Evolutionary conservation across 371 early-diverging fungal species (phyloP), one percentile per base, ranked within the genome.

Genomic region (Rhizopus stolonifer): DNA sequence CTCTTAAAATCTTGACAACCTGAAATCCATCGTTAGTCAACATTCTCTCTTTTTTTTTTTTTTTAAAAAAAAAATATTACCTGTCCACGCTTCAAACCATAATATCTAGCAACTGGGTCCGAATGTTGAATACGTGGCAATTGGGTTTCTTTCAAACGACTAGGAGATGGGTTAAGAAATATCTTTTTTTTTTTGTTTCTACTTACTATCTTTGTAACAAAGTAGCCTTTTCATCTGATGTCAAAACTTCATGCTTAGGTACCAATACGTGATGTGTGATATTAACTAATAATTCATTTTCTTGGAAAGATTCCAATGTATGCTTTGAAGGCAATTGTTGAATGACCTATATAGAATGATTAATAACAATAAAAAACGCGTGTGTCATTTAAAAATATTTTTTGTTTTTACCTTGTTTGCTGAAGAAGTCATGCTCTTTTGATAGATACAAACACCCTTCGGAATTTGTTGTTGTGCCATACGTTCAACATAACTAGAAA

Each of bases 21-120:
- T 80, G n/a, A n/a, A n/a, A 52, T 23, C 14, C 1, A 36, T 24
- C 18, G 33, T 5, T 11, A 11, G 5, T 22, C 17, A 17, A 11
- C 15, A 10, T 25, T 8, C 0, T 23, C 6, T 31, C 32, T 15
- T 2, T 3, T 11, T 8, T 14, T 19, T 13, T 32, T 22, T 23
- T 14, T 47, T n/a, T n/a, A n/a, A n/a, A n/a, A n/a, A n/a, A n/a
- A 15, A 38, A 19, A 40, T 13, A 14, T 64, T 79, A 85, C 86
- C 74, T 99, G 93, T 33, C 99, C 99, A 50, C 95, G 84, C 66
- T 82, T 86, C 74, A 97, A 83, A 29, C 99, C 99, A 62, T 94
- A 98, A 82, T 97, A 99, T 69, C 96, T 82, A 54, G 98, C 96
- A 23, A 99, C 89, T 1, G 98, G 96, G 64, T 99, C 99, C 15